Evolutionary conservation across 768 basidiomycete genomes (phyloP).

Genomic region (Suillus subalutaceus): DNA sequence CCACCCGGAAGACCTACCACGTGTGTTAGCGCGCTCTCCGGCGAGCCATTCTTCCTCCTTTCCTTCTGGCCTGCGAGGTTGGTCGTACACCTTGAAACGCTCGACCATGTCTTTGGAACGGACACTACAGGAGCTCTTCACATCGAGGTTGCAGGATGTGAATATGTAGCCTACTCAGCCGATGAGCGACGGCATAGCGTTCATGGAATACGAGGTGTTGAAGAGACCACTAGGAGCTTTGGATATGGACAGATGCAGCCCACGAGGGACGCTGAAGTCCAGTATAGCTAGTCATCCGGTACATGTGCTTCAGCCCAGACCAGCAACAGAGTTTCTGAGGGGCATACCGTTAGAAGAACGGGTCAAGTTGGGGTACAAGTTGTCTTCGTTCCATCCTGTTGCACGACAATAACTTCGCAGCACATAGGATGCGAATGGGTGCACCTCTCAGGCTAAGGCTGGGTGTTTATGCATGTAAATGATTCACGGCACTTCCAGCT

Average conservation of each 20-base stretch:
- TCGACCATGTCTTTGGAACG: constrained; percentile 89
- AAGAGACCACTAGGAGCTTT: constrained; percentile 90
- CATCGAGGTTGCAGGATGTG: constrained; percentile 80
- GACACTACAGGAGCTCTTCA: constrained; percentile 69
- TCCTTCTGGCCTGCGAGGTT: constrained; percentile 76
- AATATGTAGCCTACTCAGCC: constrained; percentile 95
- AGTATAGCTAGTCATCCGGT: constrained; percentile 52
- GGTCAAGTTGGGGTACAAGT: constrained; percentile 87
- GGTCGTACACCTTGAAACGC: constrained; percentile 81
- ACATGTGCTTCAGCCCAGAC: constrained; percentile 9
- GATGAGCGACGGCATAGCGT: constrained; percentile 88
- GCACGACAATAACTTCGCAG: constrained; percentile 86
- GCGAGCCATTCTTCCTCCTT: constrained; percentile 82
- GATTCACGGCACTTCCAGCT: too few relatives aligned
- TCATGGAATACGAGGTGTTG: constrained; percentile 90
- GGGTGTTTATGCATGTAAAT: neutral
- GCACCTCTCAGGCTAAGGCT: constrained; percentile 47
- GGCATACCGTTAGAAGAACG: constrained; percentile 81
- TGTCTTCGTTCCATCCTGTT: constrained; percentile 98
- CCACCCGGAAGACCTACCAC: constrained; percentile 52
- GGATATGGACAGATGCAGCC: constrained; percentile 77
- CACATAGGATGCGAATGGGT: constrained; percentile 87
- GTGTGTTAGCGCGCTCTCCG: constrained; percentile 76
- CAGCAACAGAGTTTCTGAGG: constrained; percentile 11
- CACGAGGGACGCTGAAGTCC: constrained; percentile 86